A percentile compares a stretch with the other conserved stretches of the same genome.
phyloP scores from a whole-genome alignment of 2,329 filamentous ascomycete genomes.

The Botryotinia calthae region DNA sequence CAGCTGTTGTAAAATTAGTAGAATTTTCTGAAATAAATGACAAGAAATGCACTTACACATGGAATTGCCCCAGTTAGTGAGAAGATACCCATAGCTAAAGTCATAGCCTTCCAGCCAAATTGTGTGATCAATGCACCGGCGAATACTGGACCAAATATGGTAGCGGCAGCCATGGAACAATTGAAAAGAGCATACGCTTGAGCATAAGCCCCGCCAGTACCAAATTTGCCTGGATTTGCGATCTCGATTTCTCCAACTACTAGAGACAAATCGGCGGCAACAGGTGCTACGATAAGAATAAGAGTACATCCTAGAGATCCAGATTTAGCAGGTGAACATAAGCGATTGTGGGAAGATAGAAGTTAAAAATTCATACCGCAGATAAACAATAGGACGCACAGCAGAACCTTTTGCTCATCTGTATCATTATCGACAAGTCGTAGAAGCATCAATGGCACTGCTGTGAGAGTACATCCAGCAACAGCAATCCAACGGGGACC shows the following conservation, averaged over 20 bases:
- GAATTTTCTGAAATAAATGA: not conserved
- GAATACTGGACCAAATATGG: constrained; percentile 50
- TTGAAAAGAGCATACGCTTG: constrained; percentile 57
- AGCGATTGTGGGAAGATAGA: not conserved
- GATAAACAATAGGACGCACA: constrained; percentile 60
- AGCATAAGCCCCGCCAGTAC: constrained; percentile 54
- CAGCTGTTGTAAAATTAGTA: not conserved
- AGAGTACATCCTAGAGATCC: constrained; percentile 41
- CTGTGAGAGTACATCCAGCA: constrained; percentile 53
- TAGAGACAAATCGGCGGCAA: constrained; percentile 66
- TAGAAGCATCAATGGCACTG: constrained; percentile 60
- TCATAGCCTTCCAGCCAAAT: constrained; percentile 52
- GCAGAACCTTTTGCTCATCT: constrained; percentile 58
- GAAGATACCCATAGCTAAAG: constrained; percentile 47
- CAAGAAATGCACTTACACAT: constrained; percentile 62
- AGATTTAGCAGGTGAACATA: constrained; percentile 25
- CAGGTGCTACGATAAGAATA: constrained; percentile 56
- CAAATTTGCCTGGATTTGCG: constrained; percentile 49
- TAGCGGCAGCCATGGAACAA: constrained; percentile 50
- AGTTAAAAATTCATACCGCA: constrained; percentile 44
- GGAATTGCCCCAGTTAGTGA: constrained; percentile 43
- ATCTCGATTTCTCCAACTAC: constrained; percentile 54
- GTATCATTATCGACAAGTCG: constrained; percentile 59
- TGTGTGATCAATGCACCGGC: constrained; percentile 47
- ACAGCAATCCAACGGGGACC: constrained; percentile 62